Evolutionary conservation across 192 early-diverging fungal genomes (phyloP).

Genomic region (Backusella mclennaniae): DNA sequence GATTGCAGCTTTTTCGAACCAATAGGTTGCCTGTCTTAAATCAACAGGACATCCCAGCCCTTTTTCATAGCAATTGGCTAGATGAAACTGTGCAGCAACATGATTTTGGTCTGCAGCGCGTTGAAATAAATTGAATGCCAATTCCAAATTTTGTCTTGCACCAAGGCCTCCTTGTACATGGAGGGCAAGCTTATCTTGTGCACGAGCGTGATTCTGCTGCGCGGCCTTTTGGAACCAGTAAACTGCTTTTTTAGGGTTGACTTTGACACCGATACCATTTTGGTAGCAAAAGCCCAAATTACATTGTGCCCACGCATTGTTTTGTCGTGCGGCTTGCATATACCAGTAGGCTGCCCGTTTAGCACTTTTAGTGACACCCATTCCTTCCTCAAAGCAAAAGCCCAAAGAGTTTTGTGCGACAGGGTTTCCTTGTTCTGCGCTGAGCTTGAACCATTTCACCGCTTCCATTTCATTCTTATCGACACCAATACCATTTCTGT

Average conservation of each 20-base stretch:
- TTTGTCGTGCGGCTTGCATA: conserved; percentile 53
- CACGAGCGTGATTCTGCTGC: conserved; percentile 62
- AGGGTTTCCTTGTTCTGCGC: conserved; percentile 48
- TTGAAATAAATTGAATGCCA: conserved; percentile 60
- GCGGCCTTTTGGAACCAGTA: conserved; percentile 67
- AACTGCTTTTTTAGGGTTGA: conserved; percentile 56
- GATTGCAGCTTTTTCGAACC: conserved; percentile 57
- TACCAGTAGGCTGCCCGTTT: conserved; percentile 65
- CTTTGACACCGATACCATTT: conserved; percentile 14
- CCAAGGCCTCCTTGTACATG: conserved; percentile 86
- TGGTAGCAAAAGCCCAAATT: conserved; percentile 8
- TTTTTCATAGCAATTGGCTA: conserved; percentile 52
- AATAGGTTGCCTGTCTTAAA: conserved; percentile 27
- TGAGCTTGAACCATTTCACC: conserved; percentile 50
- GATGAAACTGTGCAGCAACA: conserved; percentile 46
- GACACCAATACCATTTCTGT: conserved; percentile 82
- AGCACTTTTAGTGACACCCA: conserved; percentile 65
- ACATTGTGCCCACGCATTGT: conserved; percentile 55
- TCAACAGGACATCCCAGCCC: conserved; percentile 35
- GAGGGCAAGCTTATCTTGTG: conserved; percentile 68
- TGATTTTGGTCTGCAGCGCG: conserved; percentile 68
- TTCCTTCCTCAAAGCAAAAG: conserved; percentile 78
- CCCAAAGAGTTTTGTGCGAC: conserved; percentile 67
- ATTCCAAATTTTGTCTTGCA: conserved; percentile 49
- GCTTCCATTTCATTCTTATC: conserved; percentile 49